Evolutionary conservation across 2,329 filamentous ascomycete species (phyloP).

Genomic region (Ambrosiella xylebori): DNA sequence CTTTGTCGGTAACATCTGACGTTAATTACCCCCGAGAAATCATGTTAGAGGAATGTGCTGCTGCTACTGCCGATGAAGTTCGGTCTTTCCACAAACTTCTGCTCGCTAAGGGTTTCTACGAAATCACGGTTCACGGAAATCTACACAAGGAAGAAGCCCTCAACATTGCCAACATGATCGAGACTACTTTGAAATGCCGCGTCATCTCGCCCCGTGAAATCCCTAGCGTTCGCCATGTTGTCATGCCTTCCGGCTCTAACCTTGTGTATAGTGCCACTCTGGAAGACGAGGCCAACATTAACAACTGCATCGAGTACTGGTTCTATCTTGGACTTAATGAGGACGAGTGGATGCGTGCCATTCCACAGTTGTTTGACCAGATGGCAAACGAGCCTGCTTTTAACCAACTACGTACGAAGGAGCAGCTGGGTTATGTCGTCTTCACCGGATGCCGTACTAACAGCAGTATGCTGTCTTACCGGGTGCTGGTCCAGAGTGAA

Average conservation of each 20-base stretch:
- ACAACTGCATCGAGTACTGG: slow-evolving; percentile 69
- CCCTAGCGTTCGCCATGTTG: slow-evolving; percentile 58
- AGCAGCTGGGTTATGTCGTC: slow-evolving; percentile 93
- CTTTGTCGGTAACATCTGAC: slow-evolving; percentile 62
- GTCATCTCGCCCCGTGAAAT: slow-evolving; percentile 61
- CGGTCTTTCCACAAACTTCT: slow-evolving; percentile 64
- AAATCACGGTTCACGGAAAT: slow-evolving; percentile 80
- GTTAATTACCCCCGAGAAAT: slow-evolving; percentile 66
- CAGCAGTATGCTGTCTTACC: slow-evolving; percentile 66
- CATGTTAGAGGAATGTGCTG: slow-evolving; percentile 56
- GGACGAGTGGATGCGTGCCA: slow-evolving; percentile 55
- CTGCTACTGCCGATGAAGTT: slow-evolving; percentile 57
- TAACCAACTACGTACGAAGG: slow-evolving; percentile 86
- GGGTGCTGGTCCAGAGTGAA: slow-evolving; percentile 88
- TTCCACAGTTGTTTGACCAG: slow-evolving; percentile 67
- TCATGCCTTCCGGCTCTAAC: slow-evolving; percentile 66
- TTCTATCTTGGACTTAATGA: slow-evolving; percentile 52
- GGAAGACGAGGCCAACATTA: slow-evolving; percentile 76
- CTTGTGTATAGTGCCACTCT: slow-evolving; percentile 66
- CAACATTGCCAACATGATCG: slow-evolving; percentile 66
- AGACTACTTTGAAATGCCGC: slow-evolving; percentile 58
- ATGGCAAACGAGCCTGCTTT: slow-evolving; percentile 88
- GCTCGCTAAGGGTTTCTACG: slow-evolving; percentile 69
- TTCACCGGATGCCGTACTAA: slow-evolving; percentile 61
- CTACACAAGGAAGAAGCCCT: slow-evolving; percentile 86